Base-by-base conservation (phyloP, 2,329 filamentous ascomycete genomes). In the Xylaria multiplex region DNA sequence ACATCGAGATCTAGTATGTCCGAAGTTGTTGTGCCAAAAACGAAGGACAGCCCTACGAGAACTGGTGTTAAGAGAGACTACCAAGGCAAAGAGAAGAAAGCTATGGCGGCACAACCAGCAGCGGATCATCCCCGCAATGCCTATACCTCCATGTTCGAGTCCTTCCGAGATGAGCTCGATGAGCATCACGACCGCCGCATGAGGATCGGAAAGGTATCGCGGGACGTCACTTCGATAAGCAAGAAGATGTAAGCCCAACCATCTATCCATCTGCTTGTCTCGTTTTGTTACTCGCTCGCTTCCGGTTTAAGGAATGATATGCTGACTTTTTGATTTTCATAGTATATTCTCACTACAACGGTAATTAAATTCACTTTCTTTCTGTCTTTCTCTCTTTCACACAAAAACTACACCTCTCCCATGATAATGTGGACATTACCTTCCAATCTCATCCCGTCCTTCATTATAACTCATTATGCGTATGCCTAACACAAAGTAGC, bases 131-230 rank as follows among this genome's bases (percentile, higher is more conserved):
- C 81, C 5, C 77, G 77, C 65, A 82, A 80, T 64, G 80, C 80
- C 14, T 90, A 88, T 76, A 88, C 88, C 68, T 79, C 89, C 70
- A 93, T 98, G 86, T 99, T 99, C 77, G 91, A 93, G 78, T 81
- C 79, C 7, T 97, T 98, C 78, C 90, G 94, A 58, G 85, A 91
- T 74, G 94, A 97, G 80, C 84, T 99, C 32, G 96, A 99, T 76
- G 89, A 96, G 80, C 95, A 98, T 77, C 93, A 99, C 79, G 96
- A 98, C 79, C 90, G 96, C 16, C 87, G 93, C 63, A 94, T 97
- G 81, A 88, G 91, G 59, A 89, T 97, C 72, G 92, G 96, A 76
- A 99, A 98, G 82, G 91, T 90, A 2, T 96, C 93, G 8, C 85
- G 95, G 68, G 96, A 99, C 78, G 92, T 99, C 65, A 99, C 96